Percentiles rank a stretch among this genome's conserved stretches.
These are phyloP conservation scores for Eucalyptus dawsonii DNA, from an alignment of 345 rosid species.

Conservation along the genomic window DNA sequence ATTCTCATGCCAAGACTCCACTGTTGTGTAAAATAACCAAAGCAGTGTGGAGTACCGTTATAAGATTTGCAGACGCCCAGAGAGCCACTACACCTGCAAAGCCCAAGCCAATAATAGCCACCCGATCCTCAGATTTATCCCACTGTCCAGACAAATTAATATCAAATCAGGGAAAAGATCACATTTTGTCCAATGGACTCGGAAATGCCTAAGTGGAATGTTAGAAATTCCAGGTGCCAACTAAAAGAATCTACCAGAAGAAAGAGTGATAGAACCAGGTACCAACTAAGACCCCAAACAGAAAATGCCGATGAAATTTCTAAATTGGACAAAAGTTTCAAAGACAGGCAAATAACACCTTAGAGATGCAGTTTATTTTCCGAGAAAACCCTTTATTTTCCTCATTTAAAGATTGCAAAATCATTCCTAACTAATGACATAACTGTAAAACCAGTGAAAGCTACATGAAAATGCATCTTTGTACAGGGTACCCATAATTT, in stretches of 20 bases:
- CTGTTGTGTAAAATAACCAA: background rate
- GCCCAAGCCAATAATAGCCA: constrained; percentile 66
- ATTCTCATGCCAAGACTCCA: background rate
- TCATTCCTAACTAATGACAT: background rate
- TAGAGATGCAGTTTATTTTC: background rate
- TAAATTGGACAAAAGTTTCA: background rate
- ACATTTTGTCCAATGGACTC: background rate
- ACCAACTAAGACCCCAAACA: background rate
- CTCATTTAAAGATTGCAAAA: background rate
- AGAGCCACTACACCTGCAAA: constrained; percentile 58
- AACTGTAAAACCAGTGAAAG: background rate
- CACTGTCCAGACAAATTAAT: constrained; percentile 29
- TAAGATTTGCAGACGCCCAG: constrained; percentile 68
- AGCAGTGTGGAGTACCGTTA: constrained; percentile 26
- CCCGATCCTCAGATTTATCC: constrained; percentile 69
- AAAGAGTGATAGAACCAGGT: background rate
- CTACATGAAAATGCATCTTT: background rate
- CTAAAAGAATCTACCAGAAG: background rate
- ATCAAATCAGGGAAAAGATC: background rate
- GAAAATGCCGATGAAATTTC: background rate
- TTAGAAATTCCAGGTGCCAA: background rate
- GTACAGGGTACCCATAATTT: background rate
- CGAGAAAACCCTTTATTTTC: background rate
- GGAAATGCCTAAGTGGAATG: background rate
- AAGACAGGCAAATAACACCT: background rate